A percentile compares a stretch with the other conserved stretches of the same genome.
These are phyloP conservation scores for Thuja plicata DNA, from an alignment of 83 land plant genomes.

Conservation along the genomic window DNA sequence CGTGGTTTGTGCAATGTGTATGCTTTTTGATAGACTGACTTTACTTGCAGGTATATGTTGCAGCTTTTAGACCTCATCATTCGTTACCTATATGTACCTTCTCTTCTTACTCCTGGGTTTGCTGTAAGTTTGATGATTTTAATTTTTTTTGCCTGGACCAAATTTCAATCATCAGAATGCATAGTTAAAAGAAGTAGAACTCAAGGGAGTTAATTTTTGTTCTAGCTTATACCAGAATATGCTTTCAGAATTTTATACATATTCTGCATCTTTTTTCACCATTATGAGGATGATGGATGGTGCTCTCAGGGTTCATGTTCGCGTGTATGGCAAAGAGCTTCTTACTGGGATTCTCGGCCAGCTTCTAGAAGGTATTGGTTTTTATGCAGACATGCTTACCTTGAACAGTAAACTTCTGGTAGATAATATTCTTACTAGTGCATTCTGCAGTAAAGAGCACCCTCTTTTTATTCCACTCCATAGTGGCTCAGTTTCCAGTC, in stretches of 20 bases:
- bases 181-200: background rate
- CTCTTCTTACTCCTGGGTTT: conserved; percentile 79
- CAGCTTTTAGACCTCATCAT: conserved; percentile 81
- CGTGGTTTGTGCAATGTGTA: background rate
- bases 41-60: conserved; percentile 76
- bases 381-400: background rate
- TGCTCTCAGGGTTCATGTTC: conserved; percentile 82
- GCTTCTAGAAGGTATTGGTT: conserved; percentile 73
- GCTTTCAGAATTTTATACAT: background rate
- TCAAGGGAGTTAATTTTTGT: background rate
- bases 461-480: conserved; percentile 82
- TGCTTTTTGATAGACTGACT: background rate
- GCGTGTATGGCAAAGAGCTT: conserved; percentile 89
- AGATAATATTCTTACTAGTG: background rate
- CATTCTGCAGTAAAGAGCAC: conserved; percentile 69
- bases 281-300: background rate
- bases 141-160: background rate
- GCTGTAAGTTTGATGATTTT: conserved; percentile 55
- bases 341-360: conserved; percentile 88
- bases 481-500: conserved; percentile 42
- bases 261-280: background rate
- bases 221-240: background rate
- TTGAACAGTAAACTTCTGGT: background rate
- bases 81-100: conserved; percentile 65
- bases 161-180: background rate